Base-by-base conservation (phyloP, 768 basidiomycete species). In the Cystofilobasidium bisporidii region DNA sequence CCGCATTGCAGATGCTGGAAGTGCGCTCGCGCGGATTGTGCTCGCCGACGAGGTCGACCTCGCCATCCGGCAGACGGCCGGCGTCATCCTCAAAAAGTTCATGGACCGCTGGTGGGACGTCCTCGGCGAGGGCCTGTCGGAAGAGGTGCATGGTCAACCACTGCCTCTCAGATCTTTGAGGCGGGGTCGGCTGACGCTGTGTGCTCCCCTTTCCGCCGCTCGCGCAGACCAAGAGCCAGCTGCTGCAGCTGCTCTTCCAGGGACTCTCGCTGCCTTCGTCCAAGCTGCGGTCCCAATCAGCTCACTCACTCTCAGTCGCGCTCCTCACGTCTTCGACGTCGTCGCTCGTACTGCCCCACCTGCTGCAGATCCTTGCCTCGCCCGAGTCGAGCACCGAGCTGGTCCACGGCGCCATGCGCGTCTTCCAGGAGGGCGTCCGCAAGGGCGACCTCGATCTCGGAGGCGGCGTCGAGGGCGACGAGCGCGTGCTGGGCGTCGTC, bases 401-500 rank as follows among this genome's bases (percentile, higher is more conserved):
- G 78, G 88, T 96, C 9, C 92, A 98, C 77, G 96, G 96, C 28
- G 87, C 93, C 28, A 91, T 99, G 89, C 86, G 92, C 76, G 89
- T 98, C 26, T 85, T 99, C 73, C 86, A 87, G 12, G 96, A 99
- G 73, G 93, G 97, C 76, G 88, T 94, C 74, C 87, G 89, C 76
- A 85, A 88, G 10, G 93, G 66, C 22, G 66, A 67, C n/a, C 41
- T 67, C 3, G 66, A 67, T 33, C 61, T 67, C 22, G 66, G 45
- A 0, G 66, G 61, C 40, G 65, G 59, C 28, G 66, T 55, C 14
- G 79, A 98, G 70, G 88, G 88, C 12, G 96, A 97, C 75, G 93
- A 97, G 74, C 94, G 97, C 80, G 85, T 96, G 40, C 78, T 98
- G 1, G 92, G 91, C 15, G 86, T 98, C 24, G 82, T 96, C n/a